Percentiles rank a stretch among this genome's conserved stretches.
Evolutionary conservation across 2,329 filamentous ascomycete species (phyloP).

Genomic region (Phyllosticta citriasiana): DNA sequence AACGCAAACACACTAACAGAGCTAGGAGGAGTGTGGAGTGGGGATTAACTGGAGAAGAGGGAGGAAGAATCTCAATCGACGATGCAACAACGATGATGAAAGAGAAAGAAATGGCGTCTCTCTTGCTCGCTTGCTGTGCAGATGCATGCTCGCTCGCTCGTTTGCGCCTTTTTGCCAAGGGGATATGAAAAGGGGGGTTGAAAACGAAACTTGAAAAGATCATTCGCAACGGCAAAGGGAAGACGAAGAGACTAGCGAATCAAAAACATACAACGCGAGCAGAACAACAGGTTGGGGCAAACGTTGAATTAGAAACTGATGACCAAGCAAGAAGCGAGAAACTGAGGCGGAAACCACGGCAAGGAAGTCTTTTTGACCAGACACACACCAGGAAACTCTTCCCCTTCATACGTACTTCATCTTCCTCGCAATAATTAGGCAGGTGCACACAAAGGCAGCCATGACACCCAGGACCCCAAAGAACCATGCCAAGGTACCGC

Average conservation of each 20-base stretch:
- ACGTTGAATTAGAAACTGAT: neutral
- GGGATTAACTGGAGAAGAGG: neutral
- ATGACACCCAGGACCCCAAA: constrained; percentile 52
- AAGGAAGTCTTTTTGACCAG: neutral
- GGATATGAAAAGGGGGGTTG: neutral
- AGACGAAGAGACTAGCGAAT: neutral
- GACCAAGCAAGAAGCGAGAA: neutral
- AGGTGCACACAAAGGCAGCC: constrained; percentile 30
- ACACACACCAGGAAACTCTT: neutral
- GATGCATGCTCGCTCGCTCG: neutral
- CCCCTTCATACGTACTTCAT: constrained; percentile 21
- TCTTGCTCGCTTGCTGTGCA: neutral
- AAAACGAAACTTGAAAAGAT: neutral
- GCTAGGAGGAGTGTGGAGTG: neutral
- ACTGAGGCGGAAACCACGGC: neutral
- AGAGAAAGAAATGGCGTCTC: neutral
- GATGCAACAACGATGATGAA: neutral
- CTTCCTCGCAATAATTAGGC: constrained; percentile 32
- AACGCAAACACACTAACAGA: neutral
- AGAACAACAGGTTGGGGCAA: neutral
- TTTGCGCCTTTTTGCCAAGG: neutral
- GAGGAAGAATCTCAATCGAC: neutral
- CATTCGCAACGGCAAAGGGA: neutral
- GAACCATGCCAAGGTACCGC: constrained; percentile 42
- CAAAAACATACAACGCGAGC: neutral